Evolutionary conservation across 345 rosid genomes (phyloP).

Genomic region (Kernera saxatilis): DNA sequence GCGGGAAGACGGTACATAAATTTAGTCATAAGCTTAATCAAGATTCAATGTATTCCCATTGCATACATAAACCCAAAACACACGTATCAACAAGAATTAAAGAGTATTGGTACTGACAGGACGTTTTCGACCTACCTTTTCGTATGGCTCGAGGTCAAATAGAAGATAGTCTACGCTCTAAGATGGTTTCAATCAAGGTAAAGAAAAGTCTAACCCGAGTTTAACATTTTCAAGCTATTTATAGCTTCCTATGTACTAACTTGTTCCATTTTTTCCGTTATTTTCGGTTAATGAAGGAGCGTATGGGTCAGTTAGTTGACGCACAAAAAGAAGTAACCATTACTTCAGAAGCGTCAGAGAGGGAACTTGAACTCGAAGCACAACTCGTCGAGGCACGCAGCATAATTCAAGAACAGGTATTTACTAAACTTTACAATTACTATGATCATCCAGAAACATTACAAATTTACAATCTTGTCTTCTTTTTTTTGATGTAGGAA

Average conservation of each 20-base stretch:
- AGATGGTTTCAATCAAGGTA: conserved; percentile 95
- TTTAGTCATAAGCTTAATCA: background rate
- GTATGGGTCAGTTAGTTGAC: conserved; percentile 84
- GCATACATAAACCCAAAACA: background rate
- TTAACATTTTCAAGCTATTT: background rate
- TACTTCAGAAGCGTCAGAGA: conserved; percentile 89
- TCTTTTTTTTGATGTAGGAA: conserved; percentile 10
- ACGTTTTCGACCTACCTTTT: conserved; percentile 85
- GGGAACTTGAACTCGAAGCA: conserved; percentile 99
- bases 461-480: background rate
- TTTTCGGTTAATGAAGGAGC: conserved; percentile 23
- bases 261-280: background rate
- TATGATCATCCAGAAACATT: background rate
- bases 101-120: conserved; percentile 39
- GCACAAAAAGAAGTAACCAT: conserved; percentile 87
- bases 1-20: conserved; percentile 80
- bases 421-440: background rate
- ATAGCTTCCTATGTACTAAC: background rate
- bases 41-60: background rate
- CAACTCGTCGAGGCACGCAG: conserved; percentile 99
- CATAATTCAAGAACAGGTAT: conserved; percentile 96
- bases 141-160: conserved; percentile 96
- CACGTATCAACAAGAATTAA: background rate
- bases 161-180: conserved; percentile 86
- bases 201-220: background rate